Conservation (phyloP, 345 rosid species). For the Stellera chamaejasme region DNA sequence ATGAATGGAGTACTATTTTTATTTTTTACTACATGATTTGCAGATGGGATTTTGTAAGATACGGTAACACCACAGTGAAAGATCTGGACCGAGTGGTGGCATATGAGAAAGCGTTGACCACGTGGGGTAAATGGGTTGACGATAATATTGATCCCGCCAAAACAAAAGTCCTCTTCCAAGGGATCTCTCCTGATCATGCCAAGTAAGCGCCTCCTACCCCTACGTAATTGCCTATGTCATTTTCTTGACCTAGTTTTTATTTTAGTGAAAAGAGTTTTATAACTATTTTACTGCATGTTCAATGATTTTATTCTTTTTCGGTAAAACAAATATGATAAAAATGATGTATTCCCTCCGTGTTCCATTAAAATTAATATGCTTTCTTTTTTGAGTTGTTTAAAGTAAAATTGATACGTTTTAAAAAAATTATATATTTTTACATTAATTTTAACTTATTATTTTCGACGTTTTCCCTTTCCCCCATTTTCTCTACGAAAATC, state of each 20-base stretch:
- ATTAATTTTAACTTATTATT: too few species aligned
- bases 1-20: too few species aligned
- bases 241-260: neutral
- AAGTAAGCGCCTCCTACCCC: constrained; percentile 20
- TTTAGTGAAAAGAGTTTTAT: neutral
- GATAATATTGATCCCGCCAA: constrained; percentile 29
- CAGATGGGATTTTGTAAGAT: constrained; percentile 57
- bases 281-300: neutral
- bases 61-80: constrained; percentile 16
- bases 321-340: neutral
- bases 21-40: too few species aligned
- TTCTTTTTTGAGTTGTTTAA: too few species aligned
- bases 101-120: constrained; percentile 48
- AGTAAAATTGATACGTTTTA: too few species aligned
- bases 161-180: constrained; percentile 61
- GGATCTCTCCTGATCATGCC: constrained; percentile 65
- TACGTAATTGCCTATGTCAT: too few species aligned
- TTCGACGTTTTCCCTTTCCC: too few species aligned
- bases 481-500: too few species aligned
- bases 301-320: too few species aligned
- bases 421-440: too few species aligned
- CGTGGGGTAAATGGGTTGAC: constrained; percentile 71
- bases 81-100: constrained; percentile 62
- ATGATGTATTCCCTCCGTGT: too few species aligned
- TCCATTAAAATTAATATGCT: too few species aligned